Evolutionary conservation across 2,329 filamentous ascomycete species (phyloP).

Genomic region (Ophiostoma fasciatum): DNA sequence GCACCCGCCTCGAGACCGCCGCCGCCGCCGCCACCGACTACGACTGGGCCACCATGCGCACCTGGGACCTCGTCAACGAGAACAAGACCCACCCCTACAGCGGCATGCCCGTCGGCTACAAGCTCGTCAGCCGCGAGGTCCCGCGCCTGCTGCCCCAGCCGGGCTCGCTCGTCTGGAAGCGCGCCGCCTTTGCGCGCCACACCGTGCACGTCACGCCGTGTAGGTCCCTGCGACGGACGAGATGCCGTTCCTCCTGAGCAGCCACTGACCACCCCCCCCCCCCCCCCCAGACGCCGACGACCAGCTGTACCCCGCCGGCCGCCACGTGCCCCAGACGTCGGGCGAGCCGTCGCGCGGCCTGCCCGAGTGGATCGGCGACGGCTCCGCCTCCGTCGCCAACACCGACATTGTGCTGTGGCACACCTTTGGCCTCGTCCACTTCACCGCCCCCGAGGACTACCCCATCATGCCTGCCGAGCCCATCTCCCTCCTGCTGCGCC

Average conservation of each 20-base stretch:
- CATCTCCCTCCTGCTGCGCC: slow-evolving; percentile 65
- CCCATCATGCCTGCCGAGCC: slow-evolving; percentile 83
- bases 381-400: slow-evolving; percentile 55
- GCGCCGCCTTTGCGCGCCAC: slow-evolving; percentile 75
- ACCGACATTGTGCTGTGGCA: slow-evolving; percentile 86
- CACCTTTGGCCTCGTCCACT: slow-evolving; percentile 82
- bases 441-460: slow-evolving; percentile 81
- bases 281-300: slow-evolving; percentile 50
- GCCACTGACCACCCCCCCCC: too few species aligned
- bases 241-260: too few species aligned
- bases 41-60: slow-evolving; percentile 60
- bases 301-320: slow-evolving; percentile 72
- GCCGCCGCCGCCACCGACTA: slow-evolving; percentile 63
- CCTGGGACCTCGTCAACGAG: slow-evolving; percentile 84
- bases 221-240: too few species aligned
- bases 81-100: slow-evolving; percentile 74
- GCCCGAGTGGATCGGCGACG: slow-evolving; percentile 63
- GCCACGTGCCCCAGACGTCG: slow-evolving; percentile 76
- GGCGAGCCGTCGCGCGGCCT: slow-evolving; percentile 62
- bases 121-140: slow-evolving; percentile 77
- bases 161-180: slow-evolving; percentile 72
- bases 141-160: slow-evolving; percentile 66
- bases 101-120: slow-evolving; percentile 73
- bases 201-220: slow-evolving; percentile 82
- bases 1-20: slow-evolving; percentile 62